Base-by-base conservation (phyloP, 768 basidiomycete genomes). In the Gelatoporia subvermispora region DNA sequence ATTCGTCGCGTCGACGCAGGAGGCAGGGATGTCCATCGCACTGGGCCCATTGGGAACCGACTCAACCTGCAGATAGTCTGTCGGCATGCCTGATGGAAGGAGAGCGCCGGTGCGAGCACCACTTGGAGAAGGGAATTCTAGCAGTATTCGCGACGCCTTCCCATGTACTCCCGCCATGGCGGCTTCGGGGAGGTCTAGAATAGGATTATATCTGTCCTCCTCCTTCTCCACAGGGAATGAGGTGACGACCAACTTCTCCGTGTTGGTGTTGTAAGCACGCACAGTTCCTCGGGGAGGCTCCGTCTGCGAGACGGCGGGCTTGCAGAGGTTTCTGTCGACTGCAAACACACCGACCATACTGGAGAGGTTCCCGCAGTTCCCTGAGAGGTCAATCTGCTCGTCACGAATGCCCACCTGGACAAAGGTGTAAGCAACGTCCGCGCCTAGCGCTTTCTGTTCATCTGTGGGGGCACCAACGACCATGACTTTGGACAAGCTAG, bases 351-450 rank as follows among this genome's bases (percentile, higher is more conserved):
- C 86, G 31, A 88, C 72, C 75, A 88, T 81, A 57, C 76, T 79
- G 0, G 83, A 79, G 35, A 88, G 68, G 63, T 89, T 89, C 3
- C 85, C 85, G 54, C 85, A 90, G 60, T 87, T 88, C 8, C 86
- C 85, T 2, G 80, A 78, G 53, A 79, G 78, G 64, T 89, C 88
- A 28, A 89, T 68, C 16, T 54, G 66, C 44, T 64, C 59, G 60
- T 88, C 84, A 11, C 74, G 72, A 18, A 86, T 79, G 23, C 69
- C 70, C 28, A 75, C 69, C 56, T 75, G 74, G 15, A 64, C 81
- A 58, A 90, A 89, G 0, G 84, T 85, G 62, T 88, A 89, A 54
- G 84, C 82, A 17, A 78, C 77, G 43, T 85, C 78, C 35, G 80
- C 69, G 16, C 76, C 77, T 17, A 65, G 47, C 1, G 66, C 63